Evolutionary conservation across 2,329 filamentous ascomycete genomes (phyloP), one percentile per base, ranked within the genome.

Genomic region (Pseudogymnoascus pannorum): DNA sequence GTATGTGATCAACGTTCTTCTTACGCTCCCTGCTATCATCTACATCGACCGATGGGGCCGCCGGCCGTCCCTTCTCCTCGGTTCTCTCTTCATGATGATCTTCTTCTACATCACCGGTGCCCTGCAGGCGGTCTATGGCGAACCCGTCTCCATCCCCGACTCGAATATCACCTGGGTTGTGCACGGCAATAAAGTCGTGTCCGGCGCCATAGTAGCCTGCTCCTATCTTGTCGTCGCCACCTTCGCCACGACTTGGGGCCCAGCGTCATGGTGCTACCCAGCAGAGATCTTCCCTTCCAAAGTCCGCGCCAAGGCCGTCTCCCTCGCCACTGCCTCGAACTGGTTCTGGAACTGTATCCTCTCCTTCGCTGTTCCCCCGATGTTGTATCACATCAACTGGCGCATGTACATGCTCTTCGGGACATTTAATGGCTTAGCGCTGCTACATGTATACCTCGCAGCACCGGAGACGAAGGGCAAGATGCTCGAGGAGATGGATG

Each of bases 21-120:
- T 91, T 81, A 92, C 90, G 0, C 73, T 92, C 1, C 87, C 88
- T 0, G 89, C 89, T 1, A 81, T 93, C 24, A 73, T 92, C 62
- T 92, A 80, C 76, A 82, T 92, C 68, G 89, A 93, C 67, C 78
- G 80, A 60, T 89, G 87, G 82, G 90, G 90, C 44, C 88, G 89
- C 63, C 88, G 88, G 26, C 77, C 77, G 0, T 81, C 86, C 2
- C 78, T 91, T 61, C 77, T 91, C 18, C 71, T 85, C 36, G 88
- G 87, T 57, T 82, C 86, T 5, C 74, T 81, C 22, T 74, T 88
- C 54, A 90, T 91, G 87, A 77, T 75, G 67, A 70, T 76, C 5
- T 86, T 81, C 75, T 75, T 88, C 60, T 86, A 87, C 69, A 79
- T 83, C 64, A 84, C 83, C 35, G 85, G 84, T 71, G 81, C 79